phyloP scores from a whole-genome alignment of 495 filamentous ascomycete species.

The Aspergillus nanangensis region DNA sequence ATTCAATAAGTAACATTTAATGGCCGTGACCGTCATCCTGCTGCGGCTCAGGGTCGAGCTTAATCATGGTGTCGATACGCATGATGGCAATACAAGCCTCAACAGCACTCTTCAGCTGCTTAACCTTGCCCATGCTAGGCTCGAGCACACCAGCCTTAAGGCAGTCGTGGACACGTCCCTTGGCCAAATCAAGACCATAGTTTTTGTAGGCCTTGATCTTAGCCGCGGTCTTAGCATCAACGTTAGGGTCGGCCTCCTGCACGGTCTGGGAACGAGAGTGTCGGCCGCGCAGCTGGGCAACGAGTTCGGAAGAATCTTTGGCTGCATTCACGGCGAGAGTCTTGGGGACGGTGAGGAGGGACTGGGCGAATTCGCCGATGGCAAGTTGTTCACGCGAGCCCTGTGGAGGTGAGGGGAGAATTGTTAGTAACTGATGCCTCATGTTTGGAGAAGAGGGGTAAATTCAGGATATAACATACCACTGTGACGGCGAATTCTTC shows the following conservation, averaged over 20 bases:
- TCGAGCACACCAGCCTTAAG: conserved; percentile 94
- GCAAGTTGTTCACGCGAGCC: conserved; percentile 96
- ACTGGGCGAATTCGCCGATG: conserved; percentile 94
- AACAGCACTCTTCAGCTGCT: conserved; percentile 96
- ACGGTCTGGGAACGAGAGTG: conserved; percentile 93
- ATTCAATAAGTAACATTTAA: conserved; percentile 13
- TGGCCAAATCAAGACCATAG: conserved; percentile 88
- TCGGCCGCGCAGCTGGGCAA: conserved; percentile 89
- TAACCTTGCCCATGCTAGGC: conserved; percentile 97
- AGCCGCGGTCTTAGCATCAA: conserved; percentile 81
- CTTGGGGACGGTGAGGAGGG: conserved; percentile 92
- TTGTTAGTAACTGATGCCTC: conserved; percentile 11
- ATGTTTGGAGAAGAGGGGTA: neutral
- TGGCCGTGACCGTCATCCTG: conserved; percentile 59
- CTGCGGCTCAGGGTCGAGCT: conserved; percentile 87
- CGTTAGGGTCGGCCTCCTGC: conserved; percentile 72
- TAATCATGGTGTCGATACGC: conserved; percentile 99
- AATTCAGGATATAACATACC: conserved; percentile 40
- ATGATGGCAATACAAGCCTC: conserved; percentile 99
- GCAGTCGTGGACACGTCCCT: conserved; percentile 87
- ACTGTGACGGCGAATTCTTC: conserved; percentile 99
- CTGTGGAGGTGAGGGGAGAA: conserved; percentile 27
- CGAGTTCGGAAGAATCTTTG: conserved; percentile 90
- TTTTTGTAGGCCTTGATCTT: conserved; percentile 97
- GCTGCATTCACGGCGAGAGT: conserved; percentile 96